Percentiles rank a stretch among this genome's conserved stretches.
Evolutionary conservation across 2,329 filamentous ascomycete genomes (phyloP).

Genomic region (Talaromyces albobiverticillius): DNA sequence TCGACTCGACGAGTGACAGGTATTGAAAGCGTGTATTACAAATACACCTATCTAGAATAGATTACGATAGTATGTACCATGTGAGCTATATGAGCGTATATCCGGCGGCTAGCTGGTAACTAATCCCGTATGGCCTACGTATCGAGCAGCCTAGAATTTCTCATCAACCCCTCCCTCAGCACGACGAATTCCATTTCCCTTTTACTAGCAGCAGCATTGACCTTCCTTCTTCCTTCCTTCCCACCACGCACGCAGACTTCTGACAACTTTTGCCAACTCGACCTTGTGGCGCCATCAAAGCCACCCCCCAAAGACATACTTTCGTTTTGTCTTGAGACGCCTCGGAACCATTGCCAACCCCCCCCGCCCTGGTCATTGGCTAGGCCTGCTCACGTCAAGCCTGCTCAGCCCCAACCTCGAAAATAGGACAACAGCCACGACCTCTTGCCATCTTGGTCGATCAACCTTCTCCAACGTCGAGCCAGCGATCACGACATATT

Average conservation of each 20-base stretch:
- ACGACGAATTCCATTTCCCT: not conserved
- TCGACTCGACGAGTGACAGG: not conserved
- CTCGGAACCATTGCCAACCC: constrained; percentile 12
- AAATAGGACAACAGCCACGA: constrained; percentile 8
- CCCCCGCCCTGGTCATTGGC: constrained; percentile 15
- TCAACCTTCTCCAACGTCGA: not conserved
- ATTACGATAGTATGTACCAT: not conserved
- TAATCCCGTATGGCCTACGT: not conserved
- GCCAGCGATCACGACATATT: not conserved
- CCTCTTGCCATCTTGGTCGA: not conserved
- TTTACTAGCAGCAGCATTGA: not conserved
- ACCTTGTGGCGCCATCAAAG: constrained; percentile 3
- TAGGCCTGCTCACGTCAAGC: constrained; percentile 14
- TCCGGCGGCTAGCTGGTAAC: not conserved
- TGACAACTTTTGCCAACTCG: not conserved
- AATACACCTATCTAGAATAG: not conserved
- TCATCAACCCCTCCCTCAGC: not conserved
- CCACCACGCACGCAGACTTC: not conserved
- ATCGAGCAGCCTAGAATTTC: not conserved
- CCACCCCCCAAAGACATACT: not conserved
- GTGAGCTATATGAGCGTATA: not conserved
- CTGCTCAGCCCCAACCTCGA: constrained; percentile 15
- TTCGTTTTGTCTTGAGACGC: constrained; percentile 4
- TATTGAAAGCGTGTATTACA: not conserved
- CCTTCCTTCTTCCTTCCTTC: no score